Evolutionary conservation across 1,284 basidiomycete species (phyloP), one percentile per base, ranked within the genome.

Genomic region (Apiotrichum veenhuisii): DNA sequence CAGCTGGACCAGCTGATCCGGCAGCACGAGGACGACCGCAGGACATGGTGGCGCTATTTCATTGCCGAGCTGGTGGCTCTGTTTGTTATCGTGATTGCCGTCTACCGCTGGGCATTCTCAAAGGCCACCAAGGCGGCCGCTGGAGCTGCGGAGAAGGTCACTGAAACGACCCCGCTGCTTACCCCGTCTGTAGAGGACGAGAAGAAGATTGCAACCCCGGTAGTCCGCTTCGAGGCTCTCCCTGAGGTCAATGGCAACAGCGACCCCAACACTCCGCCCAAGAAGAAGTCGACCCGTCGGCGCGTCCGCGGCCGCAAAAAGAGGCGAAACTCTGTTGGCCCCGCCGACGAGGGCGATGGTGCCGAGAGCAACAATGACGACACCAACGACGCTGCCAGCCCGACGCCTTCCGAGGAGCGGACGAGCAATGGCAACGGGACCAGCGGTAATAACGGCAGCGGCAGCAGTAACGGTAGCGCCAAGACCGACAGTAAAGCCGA

Each of bases 341-440:
- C 65, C 11, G 49, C 52, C 22, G 86, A 84, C 49, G 85, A 86
- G 55, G 83, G 78, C 23, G 76, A 76, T 1, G 78, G 75, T 1
- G 66, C 52, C 22, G 56, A 56, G 34, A 45, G 54, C 27, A 27
- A 26, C 18, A 57, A 52, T 37, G 54, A 62, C 17, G 55, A 55
- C 25, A 51, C 57, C 44, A 57, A 52, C 40, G 55, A 62, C 18
- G 54, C 52, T 20, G 50, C 60, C 47, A 54, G 45, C 36, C 23
- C 42, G 9, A 51, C 48, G 10, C 43, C 58, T 7, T 41, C 57
- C 52, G 58, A 60, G 15, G 58, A 60, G 30, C 58, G 58, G 36
- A 48, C 25, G 23, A 38, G 17, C 45, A 18, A 5, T 17, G 22
- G 26, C 41, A 27, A 37, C 26, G n/a, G n/a, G n/a, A n/a, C n/a